A percentile compares a stretch with the other conserved stretches of the same genome.
Conservation (phyloP, 495 filamentous ascomycete genomes). For the Penicillium silybi region DNA sequence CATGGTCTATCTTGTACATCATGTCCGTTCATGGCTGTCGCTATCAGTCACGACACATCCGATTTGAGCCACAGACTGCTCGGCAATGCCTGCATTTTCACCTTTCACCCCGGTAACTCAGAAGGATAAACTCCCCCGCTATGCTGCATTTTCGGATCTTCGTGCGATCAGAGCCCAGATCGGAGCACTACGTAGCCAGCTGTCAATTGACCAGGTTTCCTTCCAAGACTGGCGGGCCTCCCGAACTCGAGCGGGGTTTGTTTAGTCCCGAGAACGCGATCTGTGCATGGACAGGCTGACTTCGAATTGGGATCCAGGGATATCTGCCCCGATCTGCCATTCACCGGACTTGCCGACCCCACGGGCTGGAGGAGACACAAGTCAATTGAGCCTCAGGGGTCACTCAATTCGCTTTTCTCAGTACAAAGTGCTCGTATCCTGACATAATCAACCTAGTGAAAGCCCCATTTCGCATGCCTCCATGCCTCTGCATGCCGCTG, state of each 20-base stretch:
- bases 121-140: background rate
- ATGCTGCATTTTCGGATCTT: slow-evolving; percentile 16
- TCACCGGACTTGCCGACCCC: background rate
- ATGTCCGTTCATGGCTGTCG: background rate
- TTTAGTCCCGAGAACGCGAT: slow-evolving; percentile 1
- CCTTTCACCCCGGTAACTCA: too few relatives aligned
- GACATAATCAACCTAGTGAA: too few relatives aligned
- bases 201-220: background rate
- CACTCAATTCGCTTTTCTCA: background rate
- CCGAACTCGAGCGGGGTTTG: background rate
- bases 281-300: background rate
- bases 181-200: background rate
- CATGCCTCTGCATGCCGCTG: too few relatives aligned
- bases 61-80: too few relatives aligned
- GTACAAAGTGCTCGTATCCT: background rate
- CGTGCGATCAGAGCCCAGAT: background rate
- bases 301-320: background rate
- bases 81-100: too few relatives aligned
- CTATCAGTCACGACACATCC: too few relatives aligned
- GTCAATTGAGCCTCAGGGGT: background rate
- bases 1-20: background rate
- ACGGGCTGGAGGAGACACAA: background rate
- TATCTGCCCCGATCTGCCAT: background rate
- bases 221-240: background rate
- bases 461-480: too few relatives aligned